Evolutionary conservation across 1,284 basidiomycete genomes (phyloP), one percentile per base, ranked within the genome.

Genomic region (Microbotryum silenes-acaulis): DNA sequence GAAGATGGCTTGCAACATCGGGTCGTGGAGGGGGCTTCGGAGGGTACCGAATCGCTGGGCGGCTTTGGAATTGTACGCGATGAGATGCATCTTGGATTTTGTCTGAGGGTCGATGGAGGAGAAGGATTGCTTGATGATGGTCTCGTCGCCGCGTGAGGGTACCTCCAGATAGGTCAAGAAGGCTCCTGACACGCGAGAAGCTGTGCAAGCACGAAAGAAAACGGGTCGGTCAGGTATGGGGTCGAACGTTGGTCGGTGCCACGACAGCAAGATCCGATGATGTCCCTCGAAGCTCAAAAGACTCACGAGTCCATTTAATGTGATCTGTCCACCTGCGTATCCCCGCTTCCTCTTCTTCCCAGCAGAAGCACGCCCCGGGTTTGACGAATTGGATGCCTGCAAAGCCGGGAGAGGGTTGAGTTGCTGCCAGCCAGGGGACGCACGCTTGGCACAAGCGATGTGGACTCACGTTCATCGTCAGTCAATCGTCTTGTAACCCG

Each of bases 261-360:
- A 31, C 31, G 31, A 31, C 31, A 31, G 2, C 31, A 31, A 31
- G 31, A 7, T 31, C 16, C 16, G 12, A 42, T 42, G 16, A 12
- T 18, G 45, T 42, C 8, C 33, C n/a, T 27, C 8, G 42, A 27
- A 56, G 21, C 4, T 10, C 54, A 27, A 33, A n/a, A 18, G 1
- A 67, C 71, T 51, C 46, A 71, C 71, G 70, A 59, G 69, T 71
- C 71, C 71, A 72, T 42, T 71, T 70, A 57, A 72, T 65, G 57
- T 71, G 70, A 52, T 71, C 71, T 3, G 71, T 72, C 71, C 71
- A 72, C 10, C 72, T 62, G 8, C 67, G 60, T 16, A 72, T 72
- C 9, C 70, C 70, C 0, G 72, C 69, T 51, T 72, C 72, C 33
- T 68, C 67, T 47, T 72, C 72, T 29, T 72, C 70, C 69, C 69